Evolutionary conservation across 148 eudicot genomes (phyloP).

Genomic region (Heliosperma pusillum): DNA sequence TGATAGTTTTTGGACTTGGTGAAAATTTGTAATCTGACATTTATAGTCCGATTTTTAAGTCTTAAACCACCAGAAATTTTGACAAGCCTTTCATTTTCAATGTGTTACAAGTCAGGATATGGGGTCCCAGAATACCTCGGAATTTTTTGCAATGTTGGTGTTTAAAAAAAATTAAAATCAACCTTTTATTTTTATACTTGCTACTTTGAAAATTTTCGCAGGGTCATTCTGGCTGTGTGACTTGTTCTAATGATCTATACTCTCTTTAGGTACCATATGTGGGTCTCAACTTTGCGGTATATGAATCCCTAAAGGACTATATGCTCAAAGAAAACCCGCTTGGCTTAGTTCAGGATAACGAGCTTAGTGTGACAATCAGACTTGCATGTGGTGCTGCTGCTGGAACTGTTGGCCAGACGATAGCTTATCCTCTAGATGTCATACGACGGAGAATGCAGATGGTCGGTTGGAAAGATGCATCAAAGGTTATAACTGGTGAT

Average conservation of each 20-base stretch:
- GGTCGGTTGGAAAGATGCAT: constrained; percentile 90
- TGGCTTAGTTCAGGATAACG: constrained; percentile 62
- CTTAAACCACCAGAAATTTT: too few species aligned
- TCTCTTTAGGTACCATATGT: constrained; percentile 77
- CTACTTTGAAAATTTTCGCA: too few species aligned
- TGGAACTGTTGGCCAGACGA: constrained; percentile 89
- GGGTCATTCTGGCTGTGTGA: not conserved
- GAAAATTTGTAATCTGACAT: too few species aligned
- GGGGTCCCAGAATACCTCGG: too few species aligned
- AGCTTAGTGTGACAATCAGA: constrained; percentile 73
- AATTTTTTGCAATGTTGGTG: not conserved
- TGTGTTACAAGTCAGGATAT: too few species aligned
- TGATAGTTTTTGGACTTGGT: too few species aligned
- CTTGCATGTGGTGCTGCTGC: constrained; percentile 96
- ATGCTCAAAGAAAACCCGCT: constrained; percentile 58
- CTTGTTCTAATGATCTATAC: not conserved
- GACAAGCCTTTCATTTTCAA: too few species aligned
- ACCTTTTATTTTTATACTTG: not conserved
- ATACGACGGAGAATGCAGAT: constrained; percentile 94
- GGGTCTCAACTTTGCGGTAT: constrained; percentile 92
- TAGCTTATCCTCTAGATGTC: constrained; percentile 95
- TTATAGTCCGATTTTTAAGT: too few species aligned
- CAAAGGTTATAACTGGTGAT: constrained; percentile 71
- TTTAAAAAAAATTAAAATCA: too few species aligned
- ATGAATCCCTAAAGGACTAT: constrained; percentile 88